A percentile compares a stretch with the other conserved stretches of the same genome.
Evolutionary conservation across 768 basidiomycete species (phyloP).

Genomic region (Kwoniella dejecticola): DNA sequence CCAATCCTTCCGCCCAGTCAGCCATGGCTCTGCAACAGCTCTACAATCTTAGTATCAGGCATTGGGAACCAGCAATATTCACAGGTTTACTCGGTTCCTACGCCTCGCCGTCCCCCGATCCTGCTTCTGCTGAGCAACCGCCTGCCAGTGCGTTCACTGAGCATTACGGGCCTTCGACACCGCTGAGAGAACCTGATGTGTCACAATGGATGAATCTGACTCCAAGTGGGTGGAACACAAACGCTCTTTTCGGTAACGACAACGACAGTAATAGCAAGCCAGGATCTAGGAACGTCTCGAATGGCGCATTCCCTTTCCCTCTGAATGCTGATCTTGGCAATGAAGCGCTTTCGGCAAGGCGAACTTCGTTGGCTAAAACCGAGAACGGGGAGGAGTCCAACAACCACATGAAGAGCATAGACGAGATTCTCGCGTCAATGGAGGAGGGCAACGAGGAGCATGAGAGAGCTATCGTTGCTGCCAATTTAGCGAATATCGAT

Average conservation of each 20-base stretch:
- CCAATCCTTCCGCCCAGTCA: slow-evolving; percentile 37
- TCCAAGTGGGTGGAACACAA: slow-evolving; percentile 33
- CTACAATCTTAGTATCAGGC: slow-evolving; percentile 47
- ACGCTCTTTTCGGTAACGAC: slow-evolving; percentile 8
- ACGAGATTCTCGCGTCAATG: slow-evolving; percentile 42
- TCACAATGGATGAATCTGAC: slow-evolving; percentile 45
- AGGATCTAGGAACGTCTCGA: background rate
- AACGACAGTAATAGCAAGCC: background rate
- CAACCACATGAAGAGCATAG: slow-evolving; percentile 23
- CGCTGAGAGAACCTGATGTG: slow-evolving; percentile 38
- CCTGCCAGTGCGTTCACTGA: background rate
- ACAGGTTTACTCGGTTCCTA: slow-evolving; percentile 41
- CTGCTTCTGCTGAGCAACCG: slow-evolving; percentile 1
- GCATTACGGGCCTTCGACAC: slow-evolving; percentile 34
- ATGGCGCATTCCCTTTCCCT: slow-evolving; percentile 15
- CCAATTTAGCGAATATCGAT: slow-evolving; percentile 4
- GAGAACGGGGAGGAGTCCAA: slow-evolving; percentile 9
- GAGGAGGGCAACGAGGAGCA: slow-evolving; percentile 38
- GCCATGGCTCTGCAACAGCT: slow-evolving; percentile 38
- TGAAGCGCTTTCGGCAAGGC: slow-evolving; percentile 3
- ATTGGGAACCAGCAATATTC: slow-evolving; percentile 47
- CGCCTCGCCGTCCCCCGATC: background rate
- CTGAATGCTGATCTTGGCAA: slow-evolving; percentile 11
- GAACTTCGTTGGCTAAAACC: slow-evolving; percentile 14
- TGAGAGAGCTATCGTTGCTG: slow-evolving; percentile 21